Evolutionary conservation across 2,329 filamentous ascomycete genomes (phyloP), one percentile per base, ranked within the genome.

Genomic region (Trematosphaeria pertusa): DNA sequence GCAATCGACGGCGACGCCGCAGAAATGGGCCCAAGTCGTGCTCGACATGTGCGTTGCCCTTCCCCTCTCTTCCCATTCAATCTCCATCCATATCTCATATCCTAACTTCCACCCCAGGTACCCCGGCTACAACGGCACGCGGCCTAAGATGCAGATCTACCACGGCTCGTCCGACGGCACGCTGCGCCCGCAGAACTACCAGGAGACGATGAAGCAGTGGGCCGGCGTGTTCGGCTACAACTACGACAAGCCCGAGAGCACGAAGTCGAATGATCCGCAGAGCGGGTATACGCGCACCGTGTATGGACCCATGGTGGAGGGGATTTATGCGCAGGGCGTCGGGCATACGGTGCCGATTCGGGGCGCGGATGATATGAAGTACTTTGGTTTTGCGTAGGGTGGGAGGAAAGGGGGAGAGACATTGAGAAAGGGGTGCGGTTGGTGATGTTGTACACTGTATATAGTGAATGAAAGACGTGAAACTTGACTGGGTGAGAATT

Each of bases 61-160:
- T 11, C 41, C 37, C n/a, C 19, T 14, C 24, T 12, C 15, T 14
- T 19, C 3, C 15, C 37, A 11, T 18, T 36, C 20, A 7, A 20
- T 32, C 36, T 12, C 5, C 1, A 12, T 2, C 12, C 11, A 1
- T 12, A 8, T 19, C 11, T 12, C 17, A 11, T n/a, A n/a, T n/a
- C n/a, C n/a, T n/a, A n/a, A n/a, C n/a, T n/a, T n/a, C n/a, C n/a
- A n/a, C 10, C 35, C 24, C 33, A 80, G 80, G 74, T 78, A 81
- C 58, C 75, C 78, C 0, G 74, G 72, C 19, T 83, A 81, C 62
- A 68, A 61, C 5, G 81, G 81, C 7, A 30, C 71, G 0, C 73
- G 79, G 2, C 81, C 82, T 3, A 76, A 73, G 52, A 81, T 85
- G 76, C 79, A 82, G 59, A 75, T 84, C 58, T 85, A 81, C 67